phyloP scores from a whole-genome alignment of 192 early-diverging fungal species.

The Linnemannia exigua region DNA sequence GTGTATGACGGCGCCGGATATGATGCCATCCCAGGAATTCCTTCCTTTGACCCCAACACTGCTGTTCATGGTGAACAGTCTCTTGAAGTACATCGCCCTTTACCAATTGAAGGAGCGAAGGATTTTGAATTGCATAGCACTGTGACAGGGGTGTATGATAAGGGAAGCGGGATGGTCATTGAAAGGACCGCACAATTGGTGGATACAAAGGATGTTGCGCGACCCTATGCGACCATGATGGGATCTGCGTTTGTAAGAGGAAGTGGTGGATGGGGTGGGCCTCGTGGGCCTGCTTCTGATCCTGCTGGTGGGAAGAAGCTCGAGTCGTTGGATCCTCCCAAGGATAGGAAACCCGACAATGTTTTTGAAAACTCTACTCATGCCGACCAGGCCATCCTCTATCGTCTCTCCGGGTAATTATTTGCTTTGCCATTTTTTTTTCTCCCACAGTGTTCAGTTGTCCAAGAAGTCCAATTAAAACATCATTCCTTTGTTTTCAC shows the following conservation, averaged over 20 bases:
- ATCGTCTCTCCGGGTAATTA: slow-evolving; percentile 75
- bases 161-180: slow-evolving; percentile 76
- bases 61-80: slow-evolving; percentile 82
- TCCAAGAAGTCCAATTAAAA: neutral
- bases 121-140: slow-evolving; percentile 63
- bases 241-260: slow-evolving; percentile 73
- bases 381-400: slow-evolving; percentile 73
- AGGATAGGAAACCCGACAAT: slow-evolving; percentile 65
- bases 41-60: slow-evolving; percentile 71
- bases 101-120: slow-evolving; percentile 64
- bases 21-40: slow-evolving; percentile 67
- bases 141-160: slow-evolving; percentile 76
- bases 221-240: slow-evolving; percentile 59
- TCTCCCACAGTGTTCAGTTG: neutral
- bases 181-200: slow-evolving; percentile 65
- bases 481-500: neutral
- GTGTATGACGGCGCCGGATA: slow-evolving; percentile 70
- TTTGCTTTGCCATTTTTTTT: neutral
- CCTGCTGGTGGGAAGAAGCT: slow-evolving; percentile 37
- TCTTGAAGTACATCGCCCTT: slow-evolving; percentile 67
- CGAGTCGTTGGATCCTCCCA: slow-evolving; percentile 58
- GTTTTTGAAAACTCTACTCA: slow-evolving; percentile 54
- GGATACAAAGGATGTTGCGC: slow-evolving; percentile 58
- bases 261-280: slow-evolving; percentile 77
- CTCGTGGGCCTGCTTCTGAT: slow-evolving; percentile 63